Evolutionary conservation across 192 early-diverging fungal genomes (phyloP), one percentile per base, ranked within the genome.

Genomic region (Chytriomyces sp.): DNA sequence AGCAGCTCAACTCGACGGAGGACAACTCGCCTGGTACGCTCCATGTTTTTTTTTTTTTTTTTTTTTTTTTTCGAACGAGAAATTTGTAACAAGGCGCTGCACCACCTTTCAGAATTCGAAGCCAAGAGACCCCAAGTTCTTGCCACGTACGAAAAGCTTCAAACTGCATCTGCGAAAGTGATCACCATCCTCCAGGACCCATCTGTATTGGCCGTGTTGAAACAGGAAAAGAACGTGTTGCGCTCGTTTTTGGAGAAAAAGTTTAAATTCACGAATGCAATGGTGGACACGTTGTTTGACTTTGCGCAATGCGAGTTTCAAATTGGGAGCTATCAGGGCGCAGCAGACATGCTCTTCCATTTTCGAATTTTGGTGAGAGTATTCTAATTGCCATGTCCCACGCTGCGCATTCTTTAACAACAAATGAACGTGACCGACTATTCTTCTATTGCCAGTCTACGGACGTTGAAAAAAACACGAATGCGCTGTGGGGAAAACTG

Each of bases 401-500:
- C n/a, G n/a, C n/a, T n/a, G n/a, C n/a, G n/a, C n/a, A n/a, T n/a
- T n/a, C n/a, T n/a, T n/a, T n/a, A n/a, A n/a, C n/a, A n/a, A n/a
- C n/a, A n/a, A n/a, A n/a, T n/a, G n/a, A n/a, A n/a, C n/a, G n/a
- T n/a, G n/a, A n/a, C n/a, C n/a, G n/a, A n/a, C n/a, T n/a, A 35
- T 35, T 35, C 35, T 35, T 35, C 35, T 35, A 35, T 35, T 4
- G 35, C 6, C 83, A 94, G 93, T 94, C 94, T 20, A 95, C 93
- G 28, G 95, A 98, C 83, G 78, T 86, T 64, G 94, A 94, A 72
- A 89, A 89, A 44, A 94, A 91, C 71, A 80, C 95, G 47, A 93
- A 88, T 60, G 95, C 97, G 35, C 86, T 96, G 75, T 98, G 97
- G 97, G 97, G 97, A 76, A 98, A 98, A 82, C 90, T 98, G 64